Conservation (phyloP, 768 basidiomycete genomes). For the Podaxis sp. region DNA sequence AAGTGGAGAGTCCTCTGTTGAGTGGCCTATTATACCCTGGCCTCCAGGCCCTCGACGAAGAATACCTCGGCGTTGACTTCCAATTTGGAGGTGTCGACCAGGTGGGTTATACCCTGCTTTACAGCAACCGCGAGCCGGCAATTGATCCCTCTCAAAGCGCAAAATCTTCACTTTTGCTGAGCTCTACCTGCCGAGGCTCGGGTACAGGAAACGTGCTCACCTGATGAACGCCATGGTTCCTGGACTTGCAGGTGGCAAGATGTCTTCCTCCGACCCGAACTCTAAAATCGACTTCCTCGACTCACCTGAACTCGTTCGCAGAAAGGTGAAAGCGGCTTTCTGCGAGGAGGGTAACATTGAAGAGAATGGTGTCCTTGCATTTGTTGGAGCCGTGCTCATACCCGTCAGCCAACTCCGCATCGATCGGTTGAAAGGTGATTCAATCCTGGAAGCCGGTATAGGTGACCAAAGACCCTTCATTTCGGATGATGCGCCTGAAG, state of each 20-base stretch:
- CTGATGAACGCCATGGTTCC: slow-evolving; percentile 99
- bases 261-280: slow-evolving; percentile 97
- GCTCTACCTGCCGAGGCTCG: slow-evolving; percentile 88
- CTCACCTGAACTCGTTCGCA: slow-evolving; percentile 72
- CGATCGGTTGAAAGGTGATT: slow-evolving; percentile 49
- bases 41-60: slow-evolving; percentile 93
- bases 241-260: slow-evolving; percentile 90
- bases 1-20: slow-evolving; percentile 86
- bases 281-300: slow-evolving; percentile 99
- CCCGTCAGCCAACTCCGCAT: slow-evolving; percentile 76
- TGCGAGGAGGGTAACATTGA: slow-evolving; percentile 89
- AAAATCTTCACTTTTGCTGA: slow-evolving; percentile 99
- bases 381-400: slow-evolving; percentile 83
- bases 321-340: slow-evolving; percentile 89
- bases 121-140: not conserved
- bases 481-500: slow-evolving; percentile 65
- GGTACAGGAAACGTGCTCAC: slow-evolving; percentile 92
- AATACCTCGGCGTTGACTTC: slow-evolving; percentile 94
- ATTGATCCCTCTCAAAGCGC: slow-evolving; percentile 43
- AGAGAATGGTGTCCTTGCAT: slow-evolving; percentile 86
- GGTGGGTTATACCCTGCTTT: slow-evolving; percentile 39
- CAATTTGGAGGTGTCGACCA: slow-evolving; percentile 99
- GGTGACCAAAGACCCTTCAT: slow-evolving; percentile 63
- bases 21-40: slow-evolving; percentile 95
- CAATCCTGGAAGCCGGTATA: slow-evolving; percentile 41